Evolutionary conservation across 139 green algal species (phyloP), one percentile per base, ranked within the genome.

Genomic region (Picochlorum sp.): DNA sequence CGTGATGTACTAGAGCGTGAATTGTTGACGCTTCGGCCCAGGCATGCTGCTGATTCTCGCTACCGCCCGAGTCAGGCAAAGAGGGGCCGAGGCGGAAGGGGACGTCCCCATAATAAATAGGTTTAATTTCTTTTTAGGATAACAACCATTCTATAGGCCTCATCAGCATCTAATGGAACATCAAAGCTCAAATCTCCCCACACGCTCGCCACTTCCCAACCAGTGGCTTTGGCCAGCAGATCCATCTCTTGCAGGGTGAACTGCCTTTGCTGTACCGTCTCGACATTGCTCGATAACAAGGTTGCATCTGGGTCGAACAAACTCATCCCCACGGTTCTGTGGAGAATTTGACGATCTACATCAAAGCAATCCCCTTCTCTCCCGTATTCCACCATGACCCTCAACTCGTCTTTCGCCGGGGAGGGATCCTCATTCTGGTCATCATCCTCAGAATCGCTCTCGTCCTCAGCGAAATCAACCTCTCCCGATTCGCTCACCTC

Each of bases 381-480:
- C 23, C 70, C 70, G 62, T 67, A 77, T 57, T 77, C 70, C 34
- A 77, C 70, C 63, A 77, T 44, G 49, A 77, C 70, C 10, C 51
- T 55, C 34, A 30, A 21, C 15, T 57, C 60, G 23, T 23, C 60
- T 20, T 8, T 5, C 23, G 6, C 34, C 15, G 20, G 2, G 18
- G 7, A 14, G 10, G 8, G n/a, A 28, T 26, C 8, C 13, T 52
- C 41, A 26, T 9, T 52, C 13, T 26, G 13, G 57, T 23, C 41
- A 23, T 26, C 58, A 23, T 52, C 18, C 21, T 23, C 13, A 18
- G 1, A 10, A 57, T 31, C 23, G 23, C 13, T 18, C 7, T 21
- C 21, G 9, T 31, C 13, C n/a, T 65, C 58, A 8, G 58, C 58
- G 28, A 65, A 65, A 21, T 65, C 58, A 26, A 65, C 58, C 13